Evolutionary conservation across 768 basidiomycete species (phyloP), one percentile per base, ranked within the genome.

Genomic region (Mycena olivaceomarginata): DNA sequence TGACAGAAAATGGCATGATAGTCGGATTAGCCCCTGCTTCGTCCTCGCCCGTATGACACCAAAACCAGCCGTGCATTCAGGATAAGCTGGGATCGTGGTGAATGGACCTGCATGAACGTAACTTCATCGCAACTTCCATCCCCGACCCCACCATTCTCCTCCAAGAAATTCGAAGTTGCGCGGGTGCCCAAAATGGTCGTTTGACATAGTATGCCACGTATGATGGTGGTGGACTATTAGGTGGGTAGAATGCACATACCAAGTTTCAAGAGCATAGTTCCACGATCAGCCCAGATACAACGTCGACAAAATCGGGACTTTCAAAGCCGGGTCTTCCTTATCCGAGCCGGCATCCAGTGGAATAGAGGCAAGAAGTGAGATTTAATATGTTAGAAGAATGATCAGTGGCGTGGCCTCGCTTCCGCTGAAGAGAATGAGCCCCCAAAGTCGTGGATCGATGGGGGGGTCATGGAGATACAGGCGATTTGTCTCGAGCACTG

Each of bases 191-290:
- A 25, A 56, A 56, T 56, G 53, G 53, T 12, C 53, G 53, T 56
- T 56, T 56, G 53, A 4, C 53, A n/a, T 22, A 56, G n/a, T 56
- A 56, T 56, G 53, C n/a, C 53, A 22, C 53, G 53, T 25, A 56
- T 56, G 20, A 56, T 56, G n/a, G n/a, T 56, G 53, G 53, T 22
- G 53, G 53, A 12, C 53, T 56, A 56, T 56, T 56, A n/a, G n/a
- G n/a, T 56, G 53, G 53, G 53, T 56, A 56, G 53, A 56, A 56
- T 56, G 53, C 53, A 56, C 53, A 56, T 22, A 56, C 53, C 53
- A 56, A 56, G n/a, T 56, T 56, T 56, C 53, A 56, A 56, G 53
- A 25, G n/a, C 53, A 56, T 56, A 56, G 53, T 56, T 56, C 53
- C n/a, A 56, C 53, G 53, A 22, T n/a, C 20, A 12, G n/a, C 53